phyloP scores from a whole-genome alignment of 2,329 filamentous ascomycete genomes.

The Fusarium papillatum region DNA sequence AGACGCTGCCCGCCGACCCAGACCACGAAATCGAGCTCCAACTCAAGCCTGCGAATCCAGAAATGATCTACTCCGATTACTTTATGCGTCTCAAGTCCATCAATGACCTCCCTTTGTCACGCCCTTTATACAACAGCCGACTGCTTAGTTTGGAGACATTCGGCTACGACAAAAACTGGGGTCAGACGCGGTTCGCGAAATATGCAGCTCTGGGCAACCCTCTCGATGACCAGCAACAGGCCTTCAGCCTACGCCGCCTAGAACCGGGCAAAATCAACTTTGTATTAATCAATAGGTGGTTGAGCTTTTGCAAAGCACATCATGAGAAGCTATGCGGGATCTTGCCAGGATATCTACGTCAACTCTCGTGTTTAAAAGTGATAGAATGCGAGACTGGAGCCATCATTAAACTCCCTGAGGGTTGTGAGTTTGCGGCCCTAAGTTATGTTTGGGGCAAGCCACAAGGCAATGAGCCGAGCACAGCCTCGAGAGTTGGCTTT shows the following conservation, averaged over 20 bases:
- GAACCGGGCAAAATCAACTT: not conserved
- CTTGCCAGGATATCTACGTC: not conserved
- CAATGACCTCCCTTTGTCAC: not conserved
- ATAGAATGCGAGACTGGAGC: not conserved
- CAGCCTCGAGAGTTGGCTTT: not conserved
- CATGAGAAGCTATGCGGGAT: not conserved
- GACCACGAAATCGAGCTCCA: not conserved
- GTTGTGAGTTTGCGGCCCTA: not conserved
- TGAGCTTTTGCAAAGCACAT: not conserved
- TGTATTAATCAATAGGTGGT: not conserved
- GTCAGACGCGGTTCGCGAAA: not conserved
- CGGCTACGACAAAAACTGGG: too few species aligned
- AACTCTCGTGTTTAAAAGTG: not conserved
- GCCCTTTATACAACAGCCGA: not conserved
- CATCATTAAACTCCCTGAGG: not conserved
- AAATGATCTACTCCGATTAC: not conserved
- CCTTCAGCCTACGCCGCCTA: not conserved
- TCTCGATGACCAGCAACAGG: not conserved
- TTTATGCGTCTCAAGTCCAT: not conserved
- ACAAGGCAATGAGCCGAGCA: not conserved
- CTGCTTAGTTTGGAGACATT: not conserved
- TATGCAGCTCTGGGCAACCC: not conserved
- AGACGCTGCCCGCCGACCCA: not conserved
- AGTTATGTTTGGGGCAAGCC: not conserved
- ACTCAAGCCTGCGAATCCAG: not conserved